Conservation (phyloP, 2,329 filamentous ascomycete species). For the Neophaeococcomyces mojaviensis region DNA sequence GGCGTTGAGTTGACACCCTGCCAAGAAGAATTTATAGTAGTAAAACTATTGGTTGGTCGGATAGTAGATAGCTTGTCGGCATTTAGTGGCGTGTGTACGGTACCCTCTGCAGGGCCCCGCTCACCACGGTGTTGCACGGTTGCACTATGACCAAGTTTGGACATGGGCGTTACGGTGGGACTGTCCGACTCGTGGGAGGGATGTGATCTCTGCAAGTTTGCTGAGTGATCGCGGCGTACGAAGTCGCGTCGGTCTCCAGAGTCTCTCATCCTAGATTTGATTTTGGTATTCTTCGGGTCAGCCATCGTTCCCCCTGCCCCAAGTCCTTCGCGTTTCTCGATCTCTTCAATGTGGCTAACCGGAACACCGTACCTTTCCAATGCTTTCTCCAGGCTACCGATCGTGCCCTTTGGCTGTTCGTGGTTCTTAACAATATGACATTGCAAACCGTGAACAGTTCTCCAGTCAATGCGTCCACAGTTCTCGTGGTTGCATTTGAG, state of each 20-base stretch:
- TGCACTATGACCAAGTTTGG: neutral
- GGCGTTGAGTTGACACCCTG: slow-evolving; percentile 2
- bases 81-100: neutral
- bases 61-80: neutral
- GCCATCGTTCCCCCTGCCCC: slow-evolving; percentile 22
- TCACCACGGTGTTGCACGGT: neutral
- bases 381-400: slow-evolving; percentile 23
- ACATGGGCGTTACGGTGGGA: neutral
- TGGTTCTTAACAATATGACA: slow-evolving; percentile 25
- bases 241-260: slow-evolving; percentile 8
- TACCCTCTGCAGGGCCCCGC: neutral
- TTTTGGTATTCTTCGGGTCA: slow-evolving; percentile 23
- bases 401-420: slow-evolving; percentile 23
- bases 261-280: slow-evolving; percentile 19
- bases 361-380: slow-evolving; percentile 22
- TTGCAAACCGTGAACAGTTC: slow-evolving; percentile 23
- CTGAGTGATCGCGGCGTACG: neutral
- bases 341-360: slow-evolving; percentile 20
- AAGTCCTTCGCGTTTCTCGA: slow-evolving; percentile 18
- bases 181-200: neutral
- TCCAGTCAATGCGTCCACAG: slow-evolving; percentile 23
- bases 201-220: neutral
- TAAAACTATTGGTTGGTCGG: neutral
- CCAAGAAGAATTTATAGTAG: slow-evolving; percentile 6
- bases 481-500: slow-evolving; percentile 23